Evolutionary conservation across 2,329 filamentous ascomycete species (phyloP).

Genomic region (Teratosphaeria nubilosa): DNA sequence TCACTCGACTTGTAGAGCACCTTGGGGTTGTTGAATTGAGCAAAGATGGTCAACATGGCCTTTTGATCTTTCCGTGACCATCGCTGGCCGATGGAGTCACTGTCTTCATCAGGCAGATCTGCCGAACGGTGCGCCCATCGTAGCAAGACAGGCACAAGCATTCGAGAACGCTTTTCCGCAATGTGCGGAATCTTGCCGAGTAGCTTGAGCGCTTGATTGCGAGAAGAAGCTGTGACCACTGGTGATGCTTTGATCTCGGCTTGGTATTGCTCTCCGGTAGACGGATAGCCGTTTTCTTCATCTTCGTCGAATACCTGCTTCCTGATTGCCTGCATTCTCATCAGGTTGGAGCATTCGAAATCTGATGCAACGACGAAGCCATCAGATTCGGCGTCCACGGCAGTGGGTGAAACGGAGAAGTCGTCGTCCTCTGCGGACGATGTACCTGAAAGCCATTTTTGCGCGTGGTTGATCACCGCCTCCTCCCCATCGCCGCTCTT

Average conservation of each 20-base stretch:
- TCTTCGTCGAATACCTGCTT: constrained; percentile 41
- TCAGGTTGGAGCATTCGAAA: constrained; percentile 76
- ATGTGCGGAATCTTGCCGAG: constrained; percentile 62
- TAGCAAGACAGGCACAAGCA: constrained; percentile 76
- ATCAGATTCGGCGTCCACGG: constrained; percentile 11
- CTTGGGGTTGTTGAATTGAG: constrained; percentile 75
- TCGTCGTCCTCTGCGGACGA: constrained; percentile 25
- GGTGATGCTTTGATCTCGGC: constrained; percentile 8
- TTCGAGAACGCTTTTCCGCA: constrained; percentile 77
- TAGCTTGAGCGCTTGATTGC: constrained; percentile 70
- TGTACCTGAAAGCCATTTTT: constrained; percentile 57
- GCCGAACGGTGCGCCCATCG: constrained; percentile 57
- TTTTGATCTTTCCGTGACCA: constrained; percentile 79
- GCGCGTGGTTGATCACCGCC: constrained; percentile 58
- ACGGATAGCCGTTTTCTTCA: constrained; percentile 28
- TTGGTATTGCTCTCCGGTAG: constrained; percentile 9
- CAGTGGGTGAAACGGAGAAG: constrained; percentile 4
- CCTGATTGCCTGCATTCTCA: constrained; percentile 46
- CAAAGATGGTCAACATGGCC: constrained; percentile 68
- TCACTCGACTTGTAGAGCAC: constrained; percentile 69
- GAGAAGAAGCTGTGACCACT: constrained; percentile 20
- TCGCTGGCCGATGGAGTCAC: constrained; percentile 11
- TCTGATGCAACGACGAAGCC: constrained; percentile 46
- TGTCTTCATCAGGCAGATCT: constrained; percentile 23
- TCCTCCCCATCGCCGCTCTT: constrained; percentile 63